phyloP scores from a whole-genome alignment of 2,329 filamentous ascomycete genomes.

The Penicillium sp. region DNA sequence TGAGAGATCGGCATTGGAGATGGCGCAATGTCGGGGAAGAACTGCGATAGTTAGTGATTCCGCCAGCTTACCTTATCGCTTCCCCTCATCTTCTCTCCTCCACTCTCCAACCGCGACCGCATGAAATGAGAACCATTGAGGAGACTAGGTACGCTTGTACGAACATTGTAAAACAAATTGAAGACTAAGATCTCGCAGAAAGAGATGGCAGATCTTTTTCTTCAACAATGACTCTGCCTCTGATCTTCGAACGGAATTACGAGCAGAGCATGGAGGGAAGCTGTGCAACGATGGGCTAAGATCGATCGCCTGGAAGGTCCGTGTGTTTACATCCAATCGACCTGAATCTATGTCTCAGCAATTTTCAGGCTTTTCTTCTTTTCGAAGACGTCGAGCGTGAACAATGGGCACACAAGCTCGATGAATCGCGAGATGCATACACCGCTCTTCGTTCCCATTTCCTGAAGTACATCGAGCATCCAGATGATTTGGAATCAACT shows the following conservation, averaged over 20 bases:
- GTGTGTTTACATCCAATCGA: constrained; percentile 11
- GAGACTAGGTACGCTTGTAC: constrained; percentile 46
- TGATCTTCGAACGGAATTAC: constrained; percentile 60
- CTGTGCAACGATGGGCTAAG: constrained; percentile 68
- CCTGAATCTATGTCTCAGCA: constrained; percentile 18
- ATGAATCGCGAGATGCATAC: constrained; percentile 69
- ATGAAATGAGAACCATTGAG: constrained; percentile 50
- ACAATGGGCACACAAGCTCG: constrained; percentile 63
- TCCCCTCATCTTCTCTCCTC: constrained; percentile 18
- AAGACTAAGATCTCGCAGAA: constrained; percentile 41
- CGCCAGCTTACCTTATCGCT: constrained; percentile 21
- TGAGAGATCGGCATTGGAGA: constrained; percentile 4
- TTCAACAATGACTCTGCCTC: constrained; percentile 50
- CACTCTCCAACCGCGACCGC: constrained; percentile 12
- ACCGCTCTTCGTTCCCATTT: constrained; percentile 65
- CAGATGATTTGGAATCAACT: constrained; percentile 67
- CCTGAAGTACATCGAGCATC: constrained; percentile 74
- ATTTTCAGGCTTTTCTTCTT: constrained; percentile 65
- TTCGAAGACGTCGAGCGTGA: constrained; percentile 61
- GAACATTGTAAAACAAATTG: not conserved
- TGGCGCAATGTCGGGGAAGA: constrained; percentile 7
- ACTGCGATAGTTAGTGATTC: constrained; percentile 20
- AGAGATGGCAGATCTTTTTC: constrained; percentile 62
- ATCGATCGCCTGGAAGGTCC: constrained; percentile 87
- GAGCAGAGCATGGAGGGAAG: constrained; percentile 53